A percentile compares a stretch with the other conserved stretches of the same genome.
Evolutionary conservation across 1,284 basidiomycete genomes (phyloP).

Genomic region (Gymnopus androsaceus): DNA sequence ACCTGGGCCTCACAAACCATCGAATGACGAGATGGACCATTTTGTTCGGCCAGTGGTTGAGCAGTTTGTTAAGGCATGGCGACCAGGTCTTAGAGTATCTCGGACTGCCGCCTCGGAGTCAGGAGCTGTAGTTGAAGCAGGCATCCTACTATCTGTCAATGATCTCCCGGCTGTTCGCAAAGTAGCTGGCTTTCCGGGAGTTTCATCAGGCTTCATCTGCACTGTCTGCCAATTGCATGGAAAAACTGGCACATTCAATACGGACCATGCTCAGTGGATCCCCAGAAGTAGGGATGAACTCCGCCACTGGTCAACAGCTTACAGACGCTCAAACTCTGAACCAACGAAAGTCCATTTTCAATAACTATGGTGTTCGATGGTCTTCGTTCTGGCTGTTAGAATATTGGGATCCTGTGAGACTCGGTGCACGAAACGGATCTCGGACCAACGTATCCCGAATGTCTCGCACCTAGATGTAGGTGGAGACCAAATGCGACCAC

Average conservation of each 20-base stretch:
- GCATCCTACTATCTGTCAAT: constrained; percentile 6
- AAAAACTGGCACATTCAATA: background rate
- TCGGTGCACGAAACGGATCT: no score
- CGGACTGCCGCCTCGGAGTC: background rate
- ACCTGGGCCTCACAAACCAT: constrained; percentile 24
- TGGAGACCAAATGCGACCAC: no score
- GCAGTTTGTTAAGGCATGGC: no score
- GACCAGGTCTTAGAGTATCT: constrained; percentile 14
- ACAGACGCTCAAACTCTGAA: constrained; percentile 13
- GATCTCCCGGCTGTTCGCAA: constrained; percentile 15
- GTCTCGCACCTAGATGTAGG: no score
- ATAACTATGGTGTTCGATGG: constrained; percentile 24
- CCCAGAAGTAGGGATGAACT: background rate
- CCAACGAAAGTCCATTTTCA: constrained; percentile 22
- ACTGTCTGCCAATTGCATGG: constrained; percentile 1
- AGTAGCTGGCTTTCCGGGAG: constrained; percentile 1
- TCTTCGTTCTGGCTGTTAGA: constrained; percentile 25
- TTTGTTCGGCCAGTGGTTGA: no score
- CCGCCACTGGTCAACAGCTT: background rate
- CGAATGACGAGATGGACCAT: constrained; percentile 16
- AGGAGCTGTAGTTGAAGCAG: background rate
- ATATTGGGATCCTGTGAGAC: no score
- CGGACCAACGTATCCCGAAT: no score
- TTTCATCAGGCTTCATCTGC: background rate
- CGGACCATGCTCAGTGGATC: background rate